phyloP scores from a whole-genome alignment of 768 basidiomycete genomes.

The Auriscalpium microsporum region DNA sequence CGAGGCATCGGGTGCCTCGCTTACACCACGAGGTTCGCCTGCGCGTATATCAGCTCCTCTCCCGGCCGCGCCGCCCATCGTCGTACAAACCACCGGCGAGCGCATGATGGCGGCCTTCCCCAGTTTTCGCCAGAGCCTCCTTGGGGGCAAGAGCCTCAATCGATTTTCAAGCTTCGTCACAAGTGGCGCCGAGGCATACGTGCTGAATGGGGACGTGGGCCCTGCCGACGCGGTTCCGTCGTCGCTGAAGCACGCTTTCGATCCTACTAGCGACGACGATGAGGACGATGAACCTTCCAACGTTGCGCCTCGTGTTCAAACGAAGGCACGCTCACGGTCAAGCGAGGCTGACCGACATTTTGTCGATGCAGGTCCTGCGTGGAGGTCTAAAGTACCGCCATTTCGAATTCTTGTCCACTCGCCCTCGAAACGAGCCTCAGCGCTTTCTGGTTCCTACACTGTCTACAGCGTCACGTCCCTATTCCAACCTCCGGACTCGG shows the following conservation, averaged over 20 bases:
- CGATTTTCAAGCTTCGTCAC: conserved; percentile 84
- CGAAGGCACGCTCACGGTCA: conserved; percentile 4
- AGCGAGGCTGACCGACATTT: conserved; percentile 60
- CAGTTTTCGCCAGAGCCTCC: conserved; percentile 60
- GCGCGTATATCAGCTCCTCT: conserved; percentile 18
- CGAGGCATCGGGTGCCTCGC: conserved; percentile 35
- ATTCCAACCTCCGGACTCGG: conserved; percentile 35
- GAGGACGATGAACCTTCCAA: conserved; percentile 33
- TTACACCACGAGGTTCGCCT: conserved; percentile 41
- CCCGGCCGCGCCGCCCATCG: conserved; percentile 29
- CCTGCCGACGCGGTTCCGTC: conserved; percentile 16
- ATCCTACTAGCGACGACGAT: conserved; percentile 18
- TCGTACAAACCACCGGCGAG: conserved; percentile 66
- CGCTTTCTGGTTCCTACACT: conserved; percentile 64
- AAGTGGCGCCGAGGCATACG: conserved; percentile 77
- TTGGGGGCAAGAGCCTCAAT: conserved; percentile 72
- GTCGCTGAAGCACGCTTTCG: conserved; percentile 14
- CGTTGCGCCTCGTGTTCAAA: conserved; percentile 23
- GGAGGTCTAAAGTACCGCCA: conserved; percentile 64
- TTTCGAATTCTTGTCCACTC: conserved; percentile 75
- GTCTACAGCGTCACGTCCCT: conserved; percentile 69
- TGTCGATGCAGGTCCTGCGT: conserved; percentile 60
- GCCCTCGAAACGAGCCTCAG: conserved; percentile 64
- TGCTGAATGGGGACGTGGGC: conserved; percentile 53
- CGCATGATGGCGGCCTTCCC: conserved; percentile 44